Evolutionary conservation across 129 eudicot species (phyloP), one percentile per base, ranked within the genome.

Genomic region (Centrapalus pauciflorus): DNA sequence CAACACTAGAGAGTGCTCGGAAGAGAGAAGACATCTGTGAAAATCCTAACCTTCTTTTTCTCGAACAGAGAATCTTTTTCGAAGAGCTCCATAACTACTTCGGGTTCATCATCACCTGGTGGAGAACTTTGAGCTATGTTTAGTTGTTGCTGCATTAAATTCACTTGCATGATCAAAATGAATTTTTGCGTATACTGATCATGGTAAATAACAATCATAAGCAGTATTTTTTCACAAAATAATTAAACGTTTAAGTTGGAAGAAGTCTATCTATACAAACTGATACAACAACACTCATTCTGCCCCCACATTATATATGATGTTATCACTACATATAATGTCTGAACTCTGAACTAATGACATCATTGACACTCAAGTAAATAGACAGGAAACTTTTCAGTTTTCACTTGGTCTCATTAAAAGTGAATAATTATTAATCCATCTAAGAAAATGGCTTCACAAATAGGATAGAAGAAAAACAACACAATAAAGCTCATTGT

Each of bases 11-110:
- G n/a, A 34, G 10, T 57, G 46, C 55, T 16, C 17, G 20, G 27
- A 64, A 10, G 48, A 12, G 23, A 59, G 32, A 50, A 25, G 24
- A 45, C 1, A 38, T 52, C 20, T 33, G 19, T 17, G 57, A 56
- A 60, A 16, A 0, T 57, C 26, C 78, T 43, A 30, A 87, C 97
- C 94, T 76, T 85, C 77, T 87, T 91, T 66, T 83, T 87, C 43
- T 83, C 73, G 17, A 76, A 85, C 0, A 83, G 76, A 25, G 74
- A 71, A 61, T 91, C 96, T 37, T 75, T 69, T 83, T 71, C 88
- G 38, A 86, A 65, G 28, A 91, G 74, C 75, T 83, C 82, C 49
- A 87, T 79, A 71, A 74, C 72, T 64, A 91, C 50, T 45, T 50
- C 62, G 66, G 38, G 23, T 40, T 66, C 90, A 23, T 77, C 86